Percentiles rank a stretch among this genome's conserved stretches.
These are phyloP conservation scores for Ballota nigra DNA, from an alignment of 257 asterid genomes.

Conservation along the genomic window DNA sequence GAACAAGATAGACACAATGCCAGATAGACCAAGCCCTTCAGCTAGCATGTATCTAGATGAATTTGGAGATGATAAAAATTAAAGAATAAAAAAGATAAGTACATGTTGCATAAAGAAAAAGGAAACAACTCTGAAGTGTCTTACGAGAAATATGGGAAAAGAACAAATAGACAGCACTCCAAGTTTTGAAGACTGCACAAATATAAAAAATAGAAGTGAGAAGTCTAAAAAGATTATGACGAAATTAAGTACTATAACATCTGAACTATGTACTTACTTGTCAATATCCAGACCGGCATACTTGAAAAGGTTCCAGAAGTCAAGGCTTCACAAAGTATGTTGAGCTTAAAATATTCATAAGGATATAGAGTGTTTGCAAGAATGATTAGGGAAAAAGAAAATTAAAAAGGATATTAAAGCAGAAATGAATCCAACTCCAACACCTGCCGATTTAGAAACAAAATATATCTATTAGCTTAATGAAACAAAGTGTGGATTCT, in stretches of 20 bases:
- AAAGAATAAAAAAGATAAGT: background rate
- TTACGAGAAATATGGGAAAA: conserved; percentile 98
- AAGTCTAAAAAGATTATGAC: conserved; percentile 17
- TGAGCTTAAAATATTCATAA: conserved; percentile 30
- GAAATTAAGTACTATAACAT: background rate
- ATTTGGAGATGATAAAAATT: conserved; percentile 25
- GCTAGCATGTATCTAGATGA: conserved; percentile 83
- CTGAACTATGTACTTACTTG: conserved; percentile 55
- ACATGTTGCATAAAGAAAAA: conserved; percentile 19
- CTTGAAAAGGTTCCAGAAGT: conserved; percentile 82
- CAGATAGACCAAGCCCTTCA: conserved; percentile 98
- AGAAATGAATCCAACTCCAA: conserved; percentile 97
- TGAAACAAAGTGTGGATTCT: conserved; percentile 3
- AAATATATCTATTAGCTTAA: conserved; percentile 18
- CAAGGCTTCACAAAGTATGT: conserved; percentile 45
- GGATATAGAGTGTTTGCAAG: conserved; percentile 14
- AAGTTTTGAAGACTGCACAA: conserved; percentile 91
- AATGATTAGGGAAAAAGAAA: conserved; percentile 19
- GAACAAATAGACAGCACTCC: conserved; percentile 99
- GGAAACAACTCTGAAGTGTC: conserved; percentile 29
- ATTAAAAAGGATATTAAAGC: conserved; percentile 84
- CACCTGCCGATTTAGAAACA: conserved; percentile 60
- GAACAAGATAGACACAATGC: conserved; percentile 92
- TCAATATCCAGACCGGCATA: conserved; percentile 98
- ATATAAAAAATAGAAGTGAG: background rate